Percentiles rank a stretch among this genome's conserved stretches.
phyloP scores from a whole-genome alignment of 495 filamentous ascomycete species.

The Aspergillus campestris region DNA sequence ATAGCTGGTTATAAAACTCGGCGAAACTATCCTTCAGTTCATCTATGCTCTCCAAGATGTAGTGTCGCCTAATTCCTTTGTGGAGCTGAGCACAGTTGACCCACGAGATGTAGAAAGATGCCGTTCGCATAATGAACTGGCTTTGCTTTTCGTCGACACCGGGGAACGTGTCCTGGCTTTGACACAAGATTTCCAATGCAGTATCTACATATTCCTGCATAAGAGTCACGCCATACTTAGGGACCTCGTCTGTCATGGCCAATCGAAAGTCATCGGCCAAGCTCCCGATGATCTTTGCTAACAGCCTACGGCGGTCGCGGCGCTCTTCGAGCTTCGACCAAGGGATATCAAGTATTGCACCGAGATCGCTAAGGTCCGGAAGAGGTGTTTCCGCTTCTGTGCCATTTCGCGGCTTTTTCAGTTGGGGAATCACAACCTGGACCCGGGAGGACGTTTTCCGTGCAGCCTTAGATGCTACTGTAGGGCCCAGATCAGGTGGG shows the following conservation, averaged over 20 bases:
- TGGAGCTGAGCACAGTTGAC: conserved; percentile 19
- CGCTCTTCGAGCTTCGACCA: conserved; percentile 18
- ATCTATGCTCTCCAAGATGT: conserved; percentile 11
- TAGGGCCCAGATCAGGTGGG: conserved; percentile 5
- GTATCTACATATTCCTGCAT: conserved; percentile 1
- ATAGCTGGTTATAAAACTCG: conserved; percentile 18
- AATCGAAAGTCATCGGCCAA: conserved; percentile 10
- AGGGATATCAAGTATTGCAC: conserved; percentile 12
- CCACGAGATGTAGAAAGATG: conserved; percentile 33
- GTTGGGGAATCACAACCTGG: no score
- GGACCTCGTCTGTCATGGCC: conserved; percentile 5
- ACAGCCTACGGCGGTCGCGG: conserved; percentile 24
- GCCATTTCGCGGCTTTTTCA: not conserved
- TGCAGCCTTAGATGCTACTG: not conserved
- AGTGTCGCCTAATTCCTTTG: conserved; percentile 11
- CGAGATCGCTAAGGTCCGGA: conserved; percentile 18
- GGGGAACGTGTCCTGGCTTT: conserved; percentile 2
- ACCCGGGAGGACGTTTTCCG: not conserved
- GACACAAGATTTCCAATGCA: conserved; percentile 8
- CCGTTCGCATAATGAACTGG: conserved; percentile 21
- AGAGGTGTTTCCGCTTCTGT: conserved; percentile 3
- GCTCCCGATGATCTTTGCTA: conserved; percentile 17
- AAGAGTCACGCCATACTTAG: conserved; percentile 1
- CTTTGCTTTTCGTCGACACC: conserved; percentile 8
- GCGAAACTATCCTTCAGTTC: conserved; percentile 11